Evolutionary conservation across 2,329 filamentous ascomycete genomes (phyloP).

Genomic region (Epichloe festucae): DNA sequence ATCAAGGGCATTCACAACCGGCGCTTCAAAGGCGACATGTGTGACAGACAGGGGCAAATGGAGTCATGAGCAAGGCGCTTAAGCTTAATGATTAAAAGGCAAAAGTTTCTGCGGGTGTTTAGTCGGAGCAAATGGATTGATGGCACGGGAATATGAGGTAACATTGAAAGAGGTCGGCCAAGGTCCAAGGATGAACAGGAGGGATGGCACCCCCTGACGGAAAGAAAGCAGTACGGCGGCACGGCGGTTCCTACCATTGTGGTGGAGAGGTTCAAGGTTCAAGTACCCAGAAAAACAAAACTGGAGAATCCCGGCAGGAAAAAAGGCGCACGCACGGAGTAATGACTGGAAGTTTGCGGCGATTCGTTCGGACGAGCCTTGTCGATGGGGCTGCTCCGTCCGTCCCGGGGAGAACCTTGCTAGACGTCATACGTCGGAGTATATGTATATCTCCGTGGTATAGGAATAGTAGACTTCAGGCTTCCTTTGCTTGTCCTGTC

Average conservation of each 20-base stretch:
- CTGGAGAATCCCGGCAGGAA: neutral
- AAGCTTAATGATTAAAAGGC: neutral
- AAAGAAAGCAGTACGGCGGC: no score
- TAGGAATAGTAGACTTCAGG: neutral
- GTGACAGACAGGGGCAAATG: neutral
- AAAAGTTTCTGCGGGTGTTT: no score
- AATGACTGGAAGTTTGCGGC: neutral
- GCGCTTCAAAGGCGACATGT: neutral
- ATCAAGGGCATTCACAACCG: neutral
- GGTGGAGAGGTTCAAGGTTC: no score
- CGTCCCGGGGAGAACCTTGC: neutral
- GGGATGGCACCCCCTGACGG: no score
- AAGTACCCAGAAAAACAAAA: neutral
- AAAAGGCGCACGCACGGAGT: neutral
- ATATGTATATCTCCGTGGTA: neutral
- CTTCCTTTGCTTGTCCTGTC: neutral
- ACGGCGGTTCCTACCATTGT: no score
- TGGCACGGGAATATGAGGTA: no score
- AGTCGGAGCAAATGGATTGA: neutral
- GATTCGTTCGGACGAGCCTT: neutral
- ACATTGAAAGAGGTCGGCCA: no score
- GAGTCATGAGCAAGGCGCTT: neutral
- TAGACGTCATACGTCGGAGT: neutral
- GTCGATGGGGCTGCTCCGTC: neutral
- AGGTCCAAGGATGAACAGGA: no score